Evolutionary conservation across 805 yeast genomes (phyloP).

Genomic region (Kazachstania bromeliacearum): DNA sequence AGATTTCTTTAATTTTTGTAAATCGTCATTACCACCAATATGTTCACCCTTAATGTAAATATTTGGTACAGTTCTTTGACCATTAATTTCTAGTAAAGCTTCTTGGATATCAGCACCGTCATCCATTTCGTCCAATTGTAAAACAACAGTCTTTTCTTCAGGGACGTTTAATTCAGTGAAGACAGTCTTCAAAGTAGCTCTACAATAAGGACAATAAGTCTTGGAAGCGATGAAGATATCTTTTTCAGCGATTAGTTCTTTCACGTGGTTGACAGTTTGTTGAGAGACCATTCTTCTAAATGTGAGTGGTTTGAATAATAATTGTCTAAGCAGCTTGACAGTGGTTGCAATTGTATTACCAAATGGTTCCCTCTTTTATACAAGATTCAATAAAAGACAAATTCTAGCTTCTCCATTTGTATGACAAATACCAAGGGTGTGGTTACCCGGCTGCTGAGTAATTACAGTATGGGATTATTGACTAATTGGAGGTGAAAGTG

Average conservation of each 20-base stretch:
- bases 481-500: too few species aligned
- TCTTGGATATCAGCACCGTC: conserved; percentile 78
- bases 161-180: conserved; percentile 37
- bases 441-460: too few species aligned
- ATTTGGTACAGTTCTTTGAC: conserved; percentile 91
- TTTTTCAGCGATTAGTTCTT: conserved; percentile 52
- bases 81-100: conserved; percentile 66
- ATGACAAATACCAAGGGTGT: too few species aligned
- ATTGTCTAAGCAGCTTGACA: too few species aligned
- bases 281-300: conserved; percentile 44
- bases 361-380: too few species aligned
- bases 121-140: conserved; percentile 40
- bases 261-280: conserved; percentile 48
- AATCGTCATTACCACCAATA: conserved; percentile 90
- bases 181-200: conserved; percentile 35
- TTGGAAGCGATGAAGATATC: conserved; percentile 76
- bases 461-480: too few species aligned
- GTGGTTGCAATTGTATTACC: too few species aligned
- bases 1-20: conserved; percentile 56
- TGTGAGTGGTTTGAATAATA: background rate
- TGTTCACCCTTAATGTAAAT: conserved; percentile 85
- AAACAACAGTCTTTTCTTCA: conserved; percentile 30
- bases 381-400: too few species aligned
- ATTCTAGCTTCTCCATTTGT: too few species aligned
- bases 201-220: conserved; percentile 61